Evolutionary conservation across 495 filamentous ascomycete species (phyloP).

Genomic region (Aspergillus panamensis): DNA sequence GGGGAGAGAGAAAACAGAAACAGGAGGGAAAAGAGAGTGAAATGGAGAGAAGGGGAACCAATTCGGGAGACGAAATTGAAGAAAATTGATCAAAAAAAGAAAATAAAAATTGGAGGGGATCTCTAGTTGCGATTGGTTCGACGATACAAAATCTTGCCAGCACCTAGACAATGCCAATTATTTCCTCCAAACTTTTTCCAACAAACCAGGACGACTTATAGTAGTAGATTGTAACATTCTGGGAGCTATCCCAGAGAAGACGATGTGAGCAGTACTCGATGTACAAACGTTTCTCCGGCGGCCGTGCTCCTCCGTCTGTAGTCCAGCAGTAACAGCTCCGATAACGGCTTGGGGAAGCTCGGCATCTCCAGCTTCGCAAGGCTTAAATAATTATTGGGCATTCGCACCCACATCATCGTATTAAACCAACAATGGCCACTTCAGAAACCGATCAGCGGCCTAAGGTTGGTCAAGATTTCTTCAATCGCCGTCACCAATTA

Average conservation of each 20-base stretch:
- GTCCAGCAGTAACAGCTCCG: too few relatives aligned
- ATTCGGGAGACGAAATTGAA: conserved; percentile 7
- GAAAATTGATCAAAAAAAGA: conserved; percentile 16
- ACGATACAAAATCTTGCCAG: conserved; percentile 16
- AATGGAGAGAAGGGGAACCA: background rate
- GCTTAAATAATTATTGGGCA: too few relatives aligned
- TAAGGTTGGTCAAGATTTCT: conserved; percentile 34
- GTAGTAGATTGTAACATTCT: background rate
- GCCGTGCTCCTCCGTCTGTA: background rate
- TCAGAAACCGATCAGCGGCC: conserved; percentile 38
- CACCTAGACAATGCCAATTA: conserved; percentile 34
- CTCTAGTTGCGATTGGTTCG: conserved; percentile 23
- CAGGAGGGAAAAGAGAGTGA: background rate
- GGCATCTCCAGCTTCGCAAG: too few relatives aligned
- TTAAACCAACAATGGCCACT: conserved; percentile 34
- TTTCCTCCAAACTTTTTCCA: conserved; percentile 20
- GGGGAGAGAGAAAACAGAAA: background rate
- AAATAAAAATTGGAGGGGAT: conserved; percentile 29
- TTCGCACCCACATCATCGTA: too few relatives aligned
- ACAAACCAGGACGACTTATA: background rate
- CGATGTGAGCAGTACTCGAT: too few relatives aligned
- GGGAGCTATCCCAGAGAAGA: background rate
- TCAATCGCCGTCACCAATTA: background rate
- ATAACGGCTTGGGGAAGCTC: too few relatives aligned
- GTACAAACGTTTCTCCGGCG: background rate